A percentile compares a stretch with the other conserved stretches of the same genome.
Conservation (phyloP, 2,329 filamentous ascomycete genomes). For the Fusarium compactum region DNA sequence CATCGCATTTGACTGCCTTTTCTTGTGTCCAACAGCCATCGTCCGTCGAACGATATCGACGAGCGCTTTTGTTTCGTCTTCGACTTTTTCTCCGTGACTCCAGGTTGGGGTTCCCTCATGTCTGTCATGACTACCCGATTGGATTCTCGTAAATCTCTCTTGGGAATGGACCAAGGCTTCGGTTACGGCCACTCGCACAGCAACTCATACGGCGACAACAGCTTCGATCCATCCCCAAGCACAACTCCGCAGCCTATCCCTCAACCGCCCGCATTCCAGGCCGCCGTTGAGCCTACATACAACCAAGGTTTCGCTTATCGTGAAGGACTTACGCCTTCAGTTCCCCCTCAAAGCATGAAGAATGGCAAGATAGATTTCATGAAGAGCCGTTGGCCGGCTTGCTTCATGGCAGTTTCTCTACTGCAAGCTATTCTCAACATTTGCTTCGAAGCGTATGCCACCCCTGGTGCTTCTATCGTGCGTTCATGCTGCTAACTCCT, state of each 20-base stretch:
- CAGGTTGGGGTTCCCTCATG: conserved; percentile 52
- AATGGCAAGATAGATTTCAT: conserved; percentile 74
- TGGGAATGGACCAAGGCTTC: conserved; percentile 55
- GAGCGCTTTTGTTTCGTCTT: conserved; percentile 17
- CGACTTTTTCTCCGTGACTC: conserved; percentile 49
- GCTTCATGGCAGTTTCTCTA: conserved; percentile 80
- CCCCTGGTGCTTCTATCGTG: background rate
- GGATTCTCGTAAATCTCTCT: conserved; percentile 57
- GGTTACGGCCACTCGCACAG: conserved; percentile 53
- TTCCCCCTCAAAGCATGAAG: conserved; percentile 49
- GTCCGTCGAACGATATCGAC: conserved; percentile 31
- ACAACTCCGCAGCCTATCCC: conserved; percentile 37
- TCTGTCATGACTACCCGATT: conserved; percentile 56
- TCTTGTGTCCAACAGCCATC: conserved; percentile 21
- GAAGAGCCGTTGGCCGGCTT: conserved; percentile 87
- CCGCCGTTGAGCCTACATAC: conserved; percentile 46
- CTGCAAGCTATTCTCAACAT: conserved; percentile 85
- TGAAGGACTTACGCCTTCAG: conserved; percentile 53
- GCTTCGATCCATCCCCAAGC: conserved; percentile 35
- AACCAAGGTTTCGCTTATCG: conserved; percentile 55
- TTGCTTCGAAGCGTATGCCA: conserved; percentile 84
- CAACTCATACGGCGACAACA: conserved; percentile 49
- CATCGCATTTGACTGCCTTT: conserved; percentile 12
- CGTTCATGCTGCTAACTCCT: conserved; percentile 27
- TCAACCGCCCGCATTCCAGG: conserved; percentile 44